Conservation (phyloP, 306 rosid species). For the peach (Prunus persica) region DNA sequence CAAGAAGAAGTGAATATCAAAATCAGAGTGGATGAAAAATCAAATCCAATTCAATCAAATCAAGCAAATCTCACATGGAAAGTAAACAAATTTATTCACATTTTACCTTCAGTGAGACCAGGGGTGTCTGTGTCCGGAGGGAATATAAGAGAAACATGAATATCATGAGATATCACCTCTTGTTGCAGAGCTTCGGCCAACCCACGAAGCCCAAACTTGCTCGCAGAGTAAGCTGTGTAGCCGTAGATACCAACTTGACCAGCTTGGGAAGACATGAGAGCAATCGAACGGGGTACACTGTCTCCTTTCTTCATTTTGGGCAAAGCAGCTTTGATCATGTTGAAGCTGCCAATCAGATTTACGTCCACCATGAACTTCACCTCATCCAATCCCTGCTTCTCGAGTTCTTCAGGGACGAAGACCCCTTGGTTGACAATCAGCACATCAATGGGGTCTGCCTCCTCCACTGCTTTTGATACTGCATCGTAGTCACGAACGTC, state of each 20-base stretch:
- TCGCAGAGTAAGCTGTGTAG: conserved; percentile 81
- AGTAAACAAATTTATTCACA: neutral
- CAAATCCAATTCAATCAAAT: too few relatives aligned
- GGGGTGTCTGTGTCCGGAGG: conserved; percentile 98
- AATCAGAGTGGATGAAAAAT: too few relatives aligned
- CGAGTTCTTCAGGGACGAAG: conserved; percentile 61
- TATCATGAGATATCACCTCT: conserved; percentile 68
- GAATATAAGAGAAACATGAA: conserved; percentile 73
- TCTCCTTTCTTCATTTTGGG: conserved; percentile 64
- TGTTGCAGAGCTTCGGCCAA: conserved; percentile 89
- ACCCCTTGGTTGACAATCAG: conserved; percentile 81
- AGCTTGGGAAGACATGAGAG: conserved; percentile 85
- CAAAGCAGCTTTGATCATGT: conserved; percentile 78
- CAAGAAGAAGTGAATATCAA: neutral
- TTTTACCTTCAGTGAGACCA: conserved; percentile 64
- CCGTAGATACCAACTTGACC: conserved; percentile 97
- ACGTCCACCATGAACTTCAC: conserved; percentile 75
- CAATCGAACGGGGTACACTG: conserved; percentile 62
- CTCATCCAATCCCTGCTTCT: conserved; percentile 66
- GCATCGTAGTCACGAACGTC: conserved; percentile 78
- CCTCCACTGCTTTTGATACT: conserved; percentile 49
- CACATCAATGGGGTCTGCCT: conserved; percentile 75
- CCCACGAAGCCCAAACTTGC: conserved; percentile 87
- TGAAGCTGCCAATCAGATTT: conserved; percentile 68
- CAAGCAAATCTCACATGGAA: too few relatives aligned